Conservation (phyloP, 768 basidiomycete species). For the Coprinellus micaceus region DNA sequence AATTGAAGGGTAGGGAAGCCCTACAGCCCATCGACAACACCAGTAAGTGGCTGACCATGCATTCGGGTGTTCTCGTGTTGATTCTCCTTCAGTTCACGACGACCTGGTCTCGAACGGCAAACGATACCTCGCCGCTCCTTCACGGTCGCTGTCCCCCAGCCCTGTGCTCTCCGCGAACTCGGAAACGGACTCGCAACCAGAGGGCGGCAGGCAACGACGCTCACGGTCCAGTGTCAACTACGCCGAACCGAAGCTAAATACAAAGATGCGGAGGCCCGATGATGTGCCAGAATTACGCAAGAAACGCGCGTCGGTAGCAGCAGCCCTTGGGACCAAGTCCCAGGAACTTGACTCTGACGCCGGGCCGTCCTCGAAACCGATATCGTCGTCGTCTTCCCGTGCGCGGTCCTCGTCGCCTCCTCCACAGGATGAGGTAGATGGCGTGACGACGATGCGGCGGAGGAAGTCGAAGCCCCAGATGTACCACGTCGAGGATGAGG, state of each 20-base stretch:
- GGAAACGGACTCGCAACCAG: slow-evolving; percentile 22
- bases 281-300: slow-evolving; percentile 36
- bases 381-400: slow-evolving; percentile 17
- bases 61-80: slow-evolving; percentile 17
- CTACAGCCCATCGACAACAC: slow-evolving; percentile 43
- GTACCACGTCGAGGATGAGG: slow-evolving; percentile 42
- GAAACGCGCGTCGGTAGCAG: slow-evolving; percentile 46
- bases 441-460: slow-evolving; percentile 35
- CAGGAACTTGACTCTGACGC: slow-evolving; percentile 24
- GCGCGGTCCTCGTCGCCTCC: slow-evolving; percentile 10
- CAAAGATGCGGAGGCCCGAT: slow-evolving; percentile 50
- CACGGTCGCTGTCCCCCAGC: slow-evolving; percentile 39
- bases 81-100: slow-evolving; percentile 14
- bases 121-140: slow-evolving; percentile 22
- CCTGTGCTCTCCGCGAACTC: slow-evolving; percentile 34
- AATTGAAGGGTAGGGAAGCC: slow-evolving; percentile 52
- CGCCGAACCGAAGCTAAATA: slow-evolving; percentile 84
- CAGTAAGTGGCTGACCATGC: slow-evolving; percentile 22
- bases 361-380: neutral
- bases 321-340: slow-evolving; percentile 24
- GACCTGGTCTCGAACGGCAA: slow-evolving; percentile 8
- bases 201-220: slow-evolving; percentile 52
- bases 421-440: neutral
- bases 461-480: slow-evolving; percentile 53
- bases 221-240: slow-evolving; percentile 81